Base-by-base conservation (phyloP, 2,329 filamentous ascomycete species). In the Sordariomycetes sp. region DNA sequence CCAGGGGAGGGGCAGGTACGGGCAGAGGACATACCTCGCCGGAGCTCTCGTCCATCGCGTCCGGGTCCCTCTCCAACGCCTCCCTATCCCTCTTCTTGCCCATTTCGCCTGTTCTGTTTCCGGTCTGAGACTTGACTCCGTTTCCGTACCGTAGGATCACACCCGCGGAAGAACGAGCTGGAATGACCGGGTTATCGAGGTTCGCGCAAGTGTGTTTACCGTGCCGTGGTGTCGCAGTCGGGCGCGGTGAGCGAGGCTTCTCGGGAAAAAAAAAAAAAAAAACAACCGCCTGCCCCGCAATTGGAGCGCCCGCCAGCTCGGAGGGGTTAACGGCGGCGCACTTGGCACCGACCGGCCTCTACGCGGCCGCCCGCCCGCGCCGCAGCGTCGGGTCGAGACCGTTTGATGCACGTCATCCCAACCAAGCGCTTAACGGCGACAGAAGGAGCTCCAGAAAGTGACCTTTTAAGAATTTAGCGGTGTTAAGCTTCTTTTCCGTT, bases 21-120 rank as follows among this genome's bases (percentile, higher is more conserved):
- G n/a, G n/a, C n/a, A 51, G 25, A 48, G 61, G 66, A 64, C 63
- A 77, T 80, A 65, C 79, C 57, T 78, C 77, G 61, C 80, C 78
- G 17, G 76, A 78, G 67, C 72, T 74, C 59, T 76, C 72, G 56
- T 75, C 75, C 68, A 81, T 75, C 66, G 74, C 76, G 63, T 78
- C 70, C 8, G 72, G 68, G 36, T 72, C 72, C 58, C 74, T 72
- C 34, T 69, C 69, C 28, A 32, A 32, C 28, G 28, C 28, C 58
- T 74, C 76, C 67, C 76, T 73, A 60, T 73, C 68, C 59, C 76
- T 68, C 66, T 79, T 79, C 64, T 76, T 78, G 52, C 75, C 67
- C 60, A 60, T 15, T 32, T 25, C 53, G 54, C 22, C 15, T 35
- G 28, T 13, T 28, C 22, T 51, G 17, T 10, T 8, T 51, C 48